Percentiles rank a stretch among this genome's conserved stretches.
Evolutionary conservation across 2,329 filamentous ascomycete species (phyloP).

Genomic region (Calonectria leucothoes): DNA sequence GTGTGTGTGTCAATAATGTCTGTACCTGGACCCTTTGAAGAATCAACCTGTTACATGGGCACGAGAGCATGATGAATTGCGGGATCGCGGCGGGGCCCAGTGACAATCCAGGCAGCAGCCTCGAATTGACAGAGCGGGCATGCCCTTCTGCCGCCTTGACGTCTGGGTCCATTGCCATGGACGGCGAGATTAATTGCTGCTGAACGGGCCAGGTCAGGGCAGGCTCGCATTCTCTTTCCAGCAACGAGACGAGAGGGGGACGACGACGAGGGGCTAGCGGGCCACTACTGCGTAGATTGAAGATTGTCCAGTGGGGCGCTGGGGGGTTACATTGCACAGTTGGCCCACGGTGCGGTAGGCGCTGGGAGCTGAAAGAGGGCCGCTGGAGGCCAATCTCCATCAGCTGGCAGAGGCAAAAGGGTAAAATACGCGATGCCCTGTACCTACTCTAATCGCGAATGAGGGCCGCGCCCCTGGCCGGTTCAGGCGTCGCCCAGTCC

Average conservation of each 20-base stretch:
- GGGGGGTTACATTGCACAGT: conserved; percentile 5
- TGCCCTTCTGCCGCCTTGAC: background rate
- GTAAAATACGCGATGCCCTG: background rate
- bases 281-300: conserved; percentile 4
- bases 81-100: background rate
- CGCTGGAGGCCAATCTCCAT: background rate
- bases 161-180: background rate
- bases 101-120: background rate
- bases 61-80: background rate
- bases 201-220: background rate
- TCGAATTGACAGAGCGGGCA: background rate
- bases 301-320: conserved; percentile 1
- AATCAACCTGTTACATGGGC: background rate
- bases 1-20: no score
- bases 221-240: background rate
- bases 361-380: background rate
- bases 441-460: conserved; percentile 6
- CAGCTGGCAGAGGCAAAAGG: conserved; percentile 8
- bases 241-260: background rate
- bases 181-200: conserved; percentile 2
- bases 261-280: background rate
- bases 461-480: background rate
- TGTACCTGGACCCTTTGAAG: background rate
- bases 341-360: background rate
- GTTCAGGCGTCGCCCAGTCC: background rate